Conservation (phyloP, 768 basidiomycete species). For the Russula olivacea region DNA sequence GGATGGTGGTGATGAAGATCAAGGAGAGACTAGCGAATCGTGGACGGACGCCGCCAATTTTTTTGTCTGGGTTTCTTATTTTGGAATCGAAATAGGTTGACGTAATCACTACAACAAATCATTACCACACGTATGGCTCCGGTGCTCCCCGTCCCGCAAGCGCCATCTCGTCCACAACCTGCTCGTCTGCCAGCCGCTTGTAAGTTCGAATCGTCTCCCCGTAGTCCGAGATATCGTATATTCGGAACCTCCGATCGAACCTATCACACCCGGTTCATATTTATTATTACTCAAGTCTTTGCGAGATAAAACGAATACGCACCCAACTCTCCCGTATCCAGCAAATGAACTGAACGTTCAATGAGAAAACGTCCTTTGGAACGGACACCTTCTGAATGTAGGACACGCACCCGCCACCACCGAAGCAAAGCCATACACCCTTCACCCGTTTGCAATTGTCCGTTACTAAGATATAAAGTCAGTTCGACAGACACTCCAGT, state of each 20-base stretch:
- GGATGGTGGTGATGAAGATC: constrained; percentile 13
- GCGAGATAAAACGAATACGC: constrained; percentile 25
- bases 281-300: constrained; percentile 4
- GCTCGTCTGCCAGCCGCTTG: constrained; percentile 72
- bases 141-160: constrained; percentile 47
- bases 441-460: constrained; percentile 83
- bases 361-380: constrained; percentile 12
- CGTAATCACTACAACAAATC: background rate
- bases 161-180: constrained; percentile 57
- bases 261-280: constrained; percentile 33
- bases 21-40: constrained; percentile 18
- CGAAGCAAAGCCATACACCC: constrained; percentile 90
- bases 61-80: constrained; percentile 53
- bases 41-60: constrained; percentile 37
- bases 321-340: constrained; percentile 76
- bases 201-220: constrained; percentile 90
- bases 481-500: constrained; percentile 14
- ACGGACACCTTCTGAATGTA: background rate
- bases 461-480: constrained; percentile 47
- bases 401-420: constrained; percentile 65
- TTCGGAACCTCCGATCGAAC: constrained; percentile 86
- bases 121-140: constrained; percentile 15
- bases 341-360: constrained; percentile 57
- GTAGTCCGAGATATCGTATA: constrained; percentile 82
- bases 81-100: background rate